Evolutionary conservation across 2,329 filamentous ascomycete genomes (phyloP), one percentile per base, ranked within the genome.

Genomic region (Trichoderma simmonsii): DNA sequence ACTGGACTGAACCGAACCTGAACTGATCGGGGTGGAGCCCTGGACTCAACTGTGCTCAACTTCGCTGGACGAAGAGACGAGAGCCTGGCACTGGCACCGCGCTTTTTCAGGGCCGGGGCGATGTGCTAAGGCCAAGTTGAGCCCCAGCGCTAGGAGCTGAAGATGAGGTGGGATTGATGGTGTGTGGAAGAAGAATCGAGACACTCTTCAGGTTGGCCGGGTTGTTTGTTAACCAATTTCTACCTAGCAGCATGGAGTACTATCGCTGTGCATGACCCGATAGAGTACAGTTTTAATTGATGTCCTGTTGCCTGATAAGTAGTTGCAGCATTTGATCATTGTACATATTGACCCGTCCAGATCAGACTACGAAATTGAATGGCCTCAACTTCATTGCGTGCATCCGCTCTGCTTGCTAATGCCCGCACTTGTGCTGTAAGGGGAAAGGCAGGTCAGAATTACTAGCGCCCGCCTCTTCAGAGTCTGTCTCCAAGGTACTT

Each of bases 51-150:
- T 36, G 34, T 36, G 34, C 34, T 36, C 34, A 36, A 36, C 34
- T 32, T 51, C 56, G 54, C 66, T 69, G 66, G 66, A 69, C 30
- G 34, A 48, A n/a, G 34, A 36, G 34, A 36, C 39, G 39, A 18
- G 6, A n/a, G 39, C 15, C 39, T 18, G 18, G 39, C 39, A n/a
- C 18, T 43, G 39, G 39, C 7, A 43, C 62, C n/a, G 43, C 68
- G 26, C 60, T 70, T 71, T 60, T 32, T 36, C 39, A 64, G 68
- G 68, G 68, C 60, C 60, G 68, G 68, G 59, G 56, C 69, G 69
- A 26, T 5, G 61, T 30, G 43, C 69, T 54, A 36, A 36, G 36
- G 8, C 61, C n/a, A 21, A 21, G 34, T 15, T 15, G 5, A 36
- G 34, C 34, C 34, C 34, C 34, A 14, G 18, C 26, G 15, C 24